These are phyloP conservation scores for Aspergillus egyptiacus DNA, from an alignment of 495 filamentous ascomycete species.

Conservation along the genomic window DNA sequence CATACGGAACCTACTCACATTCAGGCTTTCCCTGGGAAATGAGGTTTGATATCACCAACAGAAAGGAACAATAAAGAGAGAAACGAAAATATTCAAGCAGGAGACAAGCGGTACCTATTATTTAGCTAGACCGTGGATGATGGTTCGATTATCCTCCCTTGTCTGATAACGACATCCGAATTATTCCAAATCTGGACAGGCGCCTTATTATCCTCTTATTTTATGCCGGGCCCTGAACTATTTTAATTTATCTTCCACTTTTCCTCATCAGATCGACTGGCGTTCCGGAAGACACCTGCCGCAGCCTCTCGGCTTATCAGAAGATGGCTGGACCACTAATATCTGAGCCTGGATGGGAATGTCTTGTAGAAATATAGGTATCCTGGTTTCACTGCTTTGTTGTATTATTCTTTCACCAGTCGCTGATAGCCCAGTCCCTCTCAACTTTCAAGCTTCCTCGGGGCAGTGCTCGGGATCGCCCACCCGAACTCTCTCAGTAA, in stretches of 20 bases:
- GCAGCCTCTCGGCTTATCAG: constrained; percentile 9
- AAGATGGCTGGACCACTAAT: neutral
- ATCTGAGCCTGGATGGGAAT: neutral
- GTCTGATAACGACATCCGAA: neutral
- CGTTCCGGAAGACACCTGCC: constrained; percentile 9
- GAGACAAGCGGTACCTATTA: neutral
- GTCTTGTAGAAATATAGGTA: neutral
- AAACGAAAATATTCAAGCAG: constrained; percentile 1
- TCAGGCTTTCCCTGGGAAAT: neutral
- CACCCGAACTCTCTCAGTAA: neutral
- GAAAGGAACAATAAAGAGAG: neutral
- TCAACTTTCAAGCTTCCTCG: neutral
- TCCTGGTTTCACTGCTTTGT: too few species aligned
- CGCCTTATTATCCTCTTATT: too few species aligned
- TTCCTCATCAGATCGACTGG: constrained; percentile 13
- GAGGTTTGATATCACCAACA: neutral
- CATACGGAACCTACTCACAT: too few species aligned
- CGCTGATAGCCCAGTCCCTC: too few species aligned
- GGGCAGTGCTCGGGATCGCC: neutral
- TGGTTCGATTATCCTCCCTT: too few species aligned
- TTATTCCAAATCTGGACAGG: too few species aligned
- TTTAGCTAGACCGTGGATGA: neutral
- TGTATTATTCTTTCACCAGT: too few species aligned
- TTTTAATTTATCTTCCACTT: constrained; percentile 11
- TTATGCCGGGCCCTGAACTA: constrained; percentile 7